Evolutionary conservation across 2,329 filamentous ascomycete genomes (phyloP).

Genomic region (Ophiosphaerella korrae): DNA sequence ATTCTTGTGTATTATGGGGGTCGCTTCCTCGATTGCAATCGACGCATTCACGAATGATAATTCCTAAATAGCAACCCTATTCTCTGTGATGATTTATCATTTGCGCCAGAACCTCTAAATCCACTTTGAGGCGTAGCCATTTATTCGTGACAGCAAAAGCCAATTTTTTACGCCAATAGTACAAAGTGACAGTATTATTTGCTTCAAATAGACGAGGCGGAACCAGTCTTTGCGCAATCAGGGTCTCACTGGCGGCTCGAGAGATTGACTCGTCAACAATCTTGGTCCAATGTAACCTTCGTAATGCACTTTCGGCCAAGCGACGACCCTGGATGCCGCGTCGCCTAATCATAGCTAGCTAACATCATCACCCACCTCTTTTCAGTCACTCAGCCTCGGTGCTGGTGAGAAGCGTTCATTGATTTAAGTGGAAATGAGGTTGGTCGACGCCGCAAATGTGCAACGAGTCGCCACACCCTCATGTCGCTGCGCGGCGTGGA

Average conservation of each 20-base stretch:
- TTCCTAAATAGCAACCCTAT: constrained; percentile 3
- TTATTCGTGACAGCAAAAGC: no score
- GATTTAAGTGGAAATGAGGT: constrained; percentile 7
- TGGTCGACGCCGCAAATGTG: neutral
- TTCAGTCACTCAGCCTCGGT: neutral
- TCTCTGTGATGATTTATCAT: neutral
- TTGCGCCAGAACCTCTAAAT: no score
- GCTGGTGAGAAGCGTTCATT: neutral
- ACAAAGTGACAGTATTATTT: neutral
- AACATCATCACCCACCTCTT: neutral
- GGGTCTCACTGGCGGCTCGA: constrained; percentile 2
- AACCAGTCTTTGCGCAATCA: neutral
- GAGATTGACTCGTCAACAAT: constrained; percentile 9
- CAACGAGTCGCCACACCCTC: neutral
- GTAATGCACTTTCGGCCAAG: constrained; percentile 6
- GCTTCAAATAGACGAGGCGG: neutral
- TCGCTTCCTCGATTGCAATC: constrained; percentile 14
- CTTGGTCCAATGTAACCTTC: constrained; percentile 4
- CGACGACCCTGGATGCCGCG: constrained; percentile 7
- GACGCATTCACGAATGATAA: constrained; percentile 17
- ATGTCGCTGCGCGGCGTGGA: no score
- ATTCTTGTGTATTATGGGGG: constrained; percentile 11
- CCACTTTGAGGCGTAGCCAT: no score
- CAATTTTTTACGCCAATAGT: no score
- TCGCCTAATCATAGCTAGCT: constrained; percentile 4